Percentiles rank a stretch among this genome's conserved stretches.
These are phyloP conservation scores for Brassica carinata DNA, from an alignment of 345 rosid species.

Conservation along the genomic window DNA sequence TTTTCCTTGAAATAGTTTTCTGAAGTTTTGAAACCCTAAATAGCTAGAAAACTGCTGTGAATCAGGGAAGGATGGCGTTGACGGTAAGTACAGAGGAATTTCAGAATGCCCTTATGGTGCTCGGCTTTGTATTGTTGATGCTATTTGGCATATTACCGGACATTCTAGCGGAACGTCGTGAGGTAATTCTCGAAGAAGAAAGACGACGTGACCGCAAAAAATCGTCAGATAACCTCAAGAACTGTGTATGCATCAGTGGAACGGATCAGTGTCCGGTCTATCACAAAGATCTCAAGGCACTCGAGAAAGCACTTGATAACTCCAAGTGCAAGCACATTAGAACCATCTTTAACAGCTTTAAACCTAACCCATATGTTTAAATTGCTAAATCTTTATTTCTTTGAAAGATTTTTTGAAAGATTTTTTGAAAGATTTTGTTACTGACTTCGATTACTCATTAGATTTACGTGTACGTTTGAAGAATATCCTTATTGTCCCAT, in stretches of 20 bases:
- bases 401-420: neutral
- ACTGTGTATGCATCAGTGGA: neutral
- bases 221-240: neutral
- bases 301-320: neutral
- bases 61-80: neutral
- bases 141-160: neutral
- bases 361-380: neutral
- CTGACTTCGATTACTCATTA: neutral
- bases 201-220: neutral
- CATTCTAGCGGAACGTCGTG: neutral
- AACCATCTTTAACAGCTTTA: neutral
- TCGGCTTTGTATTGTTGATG: neutral
- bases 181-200: neutral
- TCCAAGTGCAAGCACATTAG: neutral
- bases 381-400: neutral
- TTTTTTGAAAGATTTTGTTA: no score
- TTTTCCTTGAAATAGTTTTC: no score
- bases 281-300: neutral
- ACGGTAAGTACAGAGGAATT: neutral
- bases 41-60: no score
- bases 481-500: neutral
- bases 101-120: neutral
- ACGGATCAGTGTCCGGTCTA: neutral
- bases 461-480: neutral
- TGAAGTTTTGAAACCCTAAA: no score